Base-by-base conservation (phyloP, 2,329 filamentous ascomycete genomes). In the Paracamarosporium sp. region DNA sequence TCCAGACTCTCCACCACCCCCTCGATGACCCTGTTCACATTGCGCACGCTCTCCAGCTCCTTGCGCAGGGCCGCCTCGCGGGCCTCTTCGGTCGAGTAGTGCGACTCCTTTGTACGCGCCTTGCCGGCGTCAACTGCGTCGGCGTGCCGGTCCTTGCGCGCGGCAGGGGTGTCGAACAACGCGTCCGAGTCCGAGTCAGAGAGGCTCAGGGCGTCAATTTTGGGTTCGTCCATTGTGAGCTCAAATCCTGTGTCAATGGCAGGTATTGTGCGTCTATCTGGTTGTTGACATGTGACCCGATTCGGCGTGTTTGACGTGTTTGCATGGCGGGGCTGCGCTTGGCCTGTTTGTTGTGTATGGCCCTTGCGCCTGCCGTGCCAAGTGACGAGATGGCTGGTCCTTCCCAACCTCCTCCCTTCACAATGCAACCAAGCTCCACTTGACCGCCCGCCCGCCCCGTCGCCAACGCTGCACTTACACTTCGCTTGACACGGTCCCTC, bases 11-110 rank as follows among this genome's bases (percentile, higher is more conserved):
- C 83, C 25, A 93, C 85, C 27, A 93, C 87, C 22, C 86, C 86
- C 74, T 97, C 92, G 59, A 99, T 91, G 38, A 93, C 89, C 66
- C 88, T 85, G 77, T 99, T 99, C 73, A 98, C 91, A 66, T 90
- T 90, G 57, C 90, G 88, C 30, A 99, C 88, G 46, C 89, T 90
- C 61, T 93, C 88, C 27, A 98, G 81, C 78, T 99, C 95, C 54
- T 85, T 88, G 15, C 86, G 88, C 66, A 99, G 81, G 13, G 87
- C 85, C 2, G 87, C 87, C 61, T 97, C 92, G 44, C 91, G 89
- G 20, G 85, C 83, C 69, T 90, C 87, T 66, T 90, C 84, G 3
- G 82, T 79, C 61, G 90, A 88, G 67, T 87, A 87, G 48, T 83
- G 78, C 40, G 82, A 82, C 57, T 84, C 81, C 62, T 77, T 73